These are phyloP conservation scores for Calendula officinalis DNA, from an alignment of 129 eudicot species.

Conservation along the genomic window DNA sequence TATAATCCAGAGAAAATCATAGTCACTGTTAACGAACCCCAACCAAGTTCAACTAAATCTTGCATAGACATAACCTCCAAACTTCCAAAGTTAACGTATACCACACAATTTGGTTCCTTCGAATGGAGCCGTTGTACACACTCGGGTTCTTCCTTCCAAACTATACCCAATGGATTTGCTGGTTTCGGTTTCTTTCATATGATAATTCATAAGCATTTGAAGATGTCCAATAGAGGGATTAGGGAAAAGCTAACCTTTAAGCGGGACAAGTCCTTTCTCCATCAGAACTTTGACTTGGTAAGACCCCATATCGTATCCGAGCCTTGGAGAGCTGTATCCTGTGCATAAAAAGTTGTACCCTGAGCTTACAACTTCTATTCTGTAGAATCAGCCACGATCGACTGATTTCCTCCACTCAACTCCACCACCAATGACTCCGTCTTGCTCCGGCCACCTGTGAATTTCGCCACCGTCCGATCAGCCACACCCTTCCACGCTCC, in stretches of 20 bases:
- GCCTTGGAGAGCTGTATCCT: too few species aligned
- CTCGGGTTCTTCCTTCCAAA: slow-evolving; percentile 51
- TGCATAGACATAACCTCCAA: slow-evolving; percentile 36
- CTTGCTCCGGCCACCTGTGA: too few species aligned
- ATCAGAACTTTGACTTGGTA: slow-evolving; percentile 16
- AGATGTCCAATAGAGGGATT: too few species aligned
- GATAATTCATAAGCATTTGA: slow-evolving; percentile 28
- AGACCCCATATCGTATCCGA: slow-evolving; percentile 23
- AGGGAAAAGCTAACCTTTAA: slow-evolving; percentile 18
- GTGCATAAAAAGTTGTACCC: too few species aligned
- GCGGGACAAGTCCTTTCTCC: slow-evolving; percentile 29
- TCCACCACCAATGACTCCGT: too few species aligned
- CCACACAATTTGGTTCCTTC: slow-evolving; percentile 37
- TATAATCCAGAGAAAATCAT: slow-evolving; percentile 46
- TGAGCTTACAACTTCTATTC: too few species aligned
- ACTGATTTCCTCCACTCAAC: slow-evolving; percentile 9
- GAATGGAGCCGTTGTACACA: slow-evolving; percentile 54
- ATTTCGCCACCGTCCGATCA: too few species aligned
- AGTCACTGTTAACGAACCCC: slow-evolving; percentile 62
- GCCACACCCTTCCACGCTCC: too few species aligned
- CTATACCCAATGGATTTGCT: slow-evolving; percentile 34
- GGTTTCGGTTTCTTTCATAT: slow-evolving; percentile 20
- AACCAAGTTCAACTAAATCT: slow-evolving; percentile 51
- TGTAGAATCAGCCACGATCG: slow-evolving; percentile 22
- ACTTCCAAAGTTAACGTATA: slow-evolving; percentile 62